phyloP scores from a whole-genome alignment of 768 basidiomycete genomes.

The Chalciporus sphaerocephalus region DNA sequence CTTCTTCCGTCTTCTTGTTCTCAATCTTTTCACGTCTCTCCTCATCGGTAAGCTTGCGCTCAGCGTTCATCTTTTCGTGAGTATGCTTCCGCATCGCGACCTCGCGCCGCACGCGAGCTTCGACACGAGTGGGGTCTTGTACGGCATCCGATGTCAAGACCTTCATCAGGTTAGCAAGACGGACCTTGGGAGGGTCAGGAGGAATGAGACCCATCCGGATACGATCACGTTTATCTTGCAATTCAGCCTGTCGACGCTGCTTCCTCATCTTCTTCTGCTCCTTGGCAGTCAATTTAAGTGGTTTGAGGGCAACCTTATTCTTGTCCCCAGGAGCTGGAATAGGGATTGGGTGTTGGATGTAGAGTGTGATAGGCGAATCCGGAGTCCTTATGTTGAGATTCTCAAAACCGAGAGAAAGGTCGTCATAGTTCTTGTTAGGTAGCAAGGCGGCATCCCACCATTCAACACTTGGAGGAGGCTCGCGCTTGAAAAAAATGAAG shows the following conservation, averaged over 20 bases:
- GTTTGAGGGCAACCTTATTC: conserved; percentile 71
- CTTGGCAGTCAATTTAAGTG: conserved; percentile 91
- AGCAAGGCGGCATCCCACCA: conserved; percentile 97
- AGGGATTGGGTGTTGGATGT: conserved; percentile 95
- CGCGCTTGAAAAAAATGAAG: conserved; percentile 48
- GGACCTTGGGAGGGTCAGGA: conserved; percentile 95
- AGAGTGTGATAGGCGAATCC: conserved; percentile 78
- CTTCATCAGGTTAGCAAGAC: conserved; percentile 93
- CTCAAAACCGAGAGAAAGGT: conserved; percentile 55
- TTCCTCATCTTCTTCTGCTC: conserved; percentile 98
- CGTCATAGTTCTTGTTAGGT: conserved; percentile 75
- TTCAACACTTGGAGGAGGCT: conserved; percentile 83
- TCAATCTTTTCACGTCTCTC: conserved; percentile 85
- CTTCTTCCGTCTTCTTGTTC: conserved; percentile 79
- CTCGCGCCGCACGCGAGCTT: conserved; percentile 90
- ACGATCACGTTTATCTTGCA: conserved; percentile 92
- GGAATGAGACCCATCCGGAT: conserved; percentile 95
- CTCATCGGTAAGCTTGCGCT: conserved; percentile 89
- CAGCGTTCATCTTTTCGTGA: conserved; percentile 92
- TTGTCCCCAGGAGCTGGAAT: conserved; percentile 90
- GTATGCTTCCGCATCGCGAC: conserved; percentile 84
- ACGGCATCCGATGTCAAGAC: conserved; percentile 95
- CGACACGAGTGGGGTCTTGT: conserved; percentile 95
- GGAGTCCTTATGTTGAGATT: conserved; percentile 59
- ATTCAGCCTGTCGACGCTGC: conserved; percentile 77